phyloP scores from a whole-genome alignment of 306 rosid species.

The Gynostemma pentaphyllum region DNA sequence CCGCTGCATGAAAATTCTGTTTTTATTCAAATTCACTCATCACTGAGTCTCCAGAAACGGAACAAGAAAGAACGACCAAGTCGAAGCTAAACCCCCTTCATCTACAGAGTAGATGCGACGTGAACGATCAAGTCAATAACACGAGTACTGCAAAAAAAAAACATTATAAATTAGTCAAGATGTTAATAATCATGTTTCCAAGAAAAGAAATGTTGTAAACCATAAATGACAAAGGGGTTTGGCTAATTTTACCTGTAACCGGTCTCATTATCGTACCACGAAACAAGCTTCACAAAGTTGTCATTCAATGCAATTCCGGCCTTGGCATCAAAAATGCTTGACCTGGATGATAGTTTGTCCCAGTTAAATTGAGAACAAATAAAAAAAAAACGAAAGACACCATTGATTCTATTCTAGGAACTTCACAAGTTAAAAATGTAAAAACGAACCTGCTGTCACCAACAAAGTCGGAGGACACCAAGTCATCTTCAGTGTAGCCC shows the following conservation, averaged over 20 bases:
- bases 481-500: constrained; percentile 67
- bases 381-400: neutral
- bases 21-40: constrained; percentile 5
- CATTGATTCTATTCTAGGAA: neutral
- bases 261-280: constrained; percentile 78
- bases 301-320: constrained; percentile 67
- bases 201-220: too few relatives aligned
- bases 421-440: neutral
- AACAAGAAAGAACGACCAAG: neutral
- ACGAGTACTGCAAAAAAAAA: constrained; percentile 41
- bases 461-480: constrained; percentile 58
- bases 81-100: neutral
- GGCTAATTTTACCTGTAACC: constrained; percentile 54
- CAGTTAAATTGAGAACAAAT: too few relatives aligned
- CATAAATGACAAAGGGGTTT: neutral
- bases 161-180: too few relatives aligned
- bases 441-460: constrained; percentile 52
- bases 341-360: constrained; percentile 31
- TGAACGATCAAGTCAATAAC: constrained; percentile 49
- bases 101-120: constrained; percentile 17
- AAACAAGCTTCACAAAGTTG: constrained; percentile 32
- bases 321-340: constrained; percentile 66
- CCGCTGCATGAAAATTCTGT: constrained; percentile 5
- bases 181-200: too few relatives aligned
- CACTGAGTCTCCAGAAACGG: constrained; percentile 2